These are phyloP conservation scores for Histomonas meleagridis DNA, from an alignment of 208 protist genomes.

Conservation along the genomic window DNA sequence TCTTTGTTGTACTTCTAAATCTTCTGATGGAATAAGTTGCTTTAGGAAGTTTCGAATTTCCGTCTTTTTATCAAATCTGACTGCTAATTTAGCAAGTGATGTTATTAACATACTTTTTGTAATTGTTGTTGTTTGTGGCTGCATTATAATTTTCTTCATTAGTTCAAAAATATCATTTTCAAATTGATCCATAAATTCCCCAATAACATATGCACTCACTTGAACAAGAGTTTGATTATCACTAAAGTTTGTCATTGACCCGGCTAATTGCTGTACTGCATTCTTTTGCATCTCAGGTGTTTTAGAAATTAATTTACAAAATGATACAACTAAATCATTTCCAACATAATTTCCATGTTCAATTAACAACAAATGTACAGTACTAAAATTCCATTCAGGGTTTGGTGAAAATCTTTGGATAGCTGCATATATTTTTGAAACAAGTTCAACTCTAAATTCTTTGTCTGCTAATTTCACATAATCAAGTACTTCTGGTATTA, in stretches of 20 bases:
- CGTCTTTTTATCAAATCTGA: background rate
- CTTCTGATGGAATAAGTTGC: background rate
- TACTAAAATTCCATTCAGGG: background rate
- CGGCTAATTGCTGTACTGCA: background rate
- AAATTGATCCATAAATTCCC: background rate
- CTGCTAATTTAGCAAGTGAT: background rate
- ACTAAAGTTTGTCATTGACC: background rate
- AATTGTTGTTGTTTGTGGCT: background rate
- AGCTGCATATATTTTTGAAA: constrained; percentile 20
- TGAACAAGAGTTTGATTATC: constrained; percentile 7
- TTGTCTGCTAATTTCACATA: background rate
- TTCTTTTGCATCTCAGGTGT: background rate
- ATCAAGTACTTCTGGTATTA: constrained; percentile 17
- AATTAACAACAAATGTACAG: background rate
- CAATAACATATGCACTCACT: background rate
- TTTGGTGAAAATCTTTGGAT: constrained; percentile 6
- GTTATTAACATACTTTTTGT: constrained; percentile 3
- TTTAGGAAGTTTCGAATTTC: background rate
- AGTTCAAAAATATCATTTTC: background rate
- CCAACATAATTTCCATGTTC: constrained; percentile 16
- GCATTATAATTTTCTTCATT: background rate
- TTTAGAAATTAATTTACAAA: background rate
- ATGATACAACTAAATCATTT: background rate
- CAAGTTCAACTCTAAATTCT: background rate
- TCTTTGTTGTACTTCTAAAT: constrained; percentile 6